phyloP scores from a whole-genome alignment of 2,329 filamentous ascomycete genomes.

The Nigrograna mackinnonii region DNA sequence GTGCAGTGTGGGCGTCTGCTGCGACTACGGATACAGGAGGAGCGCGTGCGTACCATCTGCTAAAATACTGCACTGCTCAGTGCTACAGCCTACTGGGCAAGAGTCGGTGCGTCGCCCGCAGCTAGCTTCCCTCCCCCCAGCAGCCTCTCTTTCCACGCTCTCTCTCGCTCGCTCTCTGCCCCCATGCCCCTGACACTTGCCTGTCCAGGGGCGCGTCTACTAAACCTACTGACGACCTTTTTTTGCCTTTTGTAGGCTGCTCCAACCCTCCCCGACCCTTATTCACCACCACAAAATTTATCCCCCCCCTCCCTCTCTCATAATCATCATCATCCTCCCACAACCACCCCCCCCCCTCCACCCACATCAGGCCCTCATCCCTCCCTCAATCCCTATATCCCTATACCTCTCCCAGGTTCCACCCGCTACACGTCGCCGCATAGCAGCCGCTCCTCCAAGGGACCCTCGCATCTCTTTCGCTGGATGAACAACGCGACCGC shows the following conservation, averaged over 20 bases:
- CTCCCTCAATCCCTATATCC: no score
- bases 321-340: not conserved
- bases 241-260: not conserved
- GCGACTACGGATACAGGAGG: no score
- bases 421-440: constrained; percentile 1
- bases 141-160: not conserved
- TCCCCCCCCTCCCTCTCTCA: not conserved
- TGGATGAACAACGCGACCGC: constrained; percentile 4
- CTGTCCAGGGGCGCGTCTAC: no score
- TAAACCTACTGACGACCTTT: no score
- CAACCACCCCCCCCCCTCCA: not conserved
- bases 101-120: not conserved
- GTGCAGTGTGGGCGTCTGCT: no score
- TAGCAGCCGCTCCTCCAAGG: not conserved
- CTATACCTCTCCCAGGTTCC: constrained; percentile 1
- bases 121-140: not conserved
- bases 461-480: constrained; percentile 4
- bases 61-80: no score
- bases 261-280: not conserved
- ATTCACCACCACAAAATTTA: not conserved
- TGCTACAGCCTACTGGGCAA: no score
- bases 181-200: not conserved
- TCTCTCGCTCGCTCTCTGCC: not conserved
- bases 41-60: no score
- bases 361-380: not conserved